Conservation (phyloP, 139 green algal species). For the Nannochloris sp. region DNA sequence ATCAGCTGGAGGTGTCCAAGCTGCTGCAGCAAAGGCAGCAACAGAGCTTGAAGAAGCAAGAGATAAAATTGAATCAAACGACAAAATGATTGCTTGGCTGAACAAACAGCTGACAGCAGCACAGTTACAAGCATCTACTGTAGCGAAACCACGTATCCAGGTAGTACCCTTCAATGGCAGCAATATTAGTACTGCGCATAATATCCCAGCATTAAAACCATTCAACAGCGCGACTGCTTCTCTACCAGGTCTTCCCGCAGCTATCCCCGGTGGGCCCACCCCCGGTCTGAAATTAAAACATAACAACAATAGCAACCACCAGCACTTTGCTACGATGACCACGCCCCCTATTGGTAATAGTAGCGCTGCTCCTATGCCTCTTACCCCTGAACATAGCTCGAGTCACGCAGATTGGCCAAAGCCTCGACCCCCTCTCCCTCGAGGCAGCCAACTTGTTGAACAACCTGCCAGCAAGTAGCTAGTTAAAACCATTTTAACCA, state of each 20-base stretch:
- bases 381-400: too few species aligned
- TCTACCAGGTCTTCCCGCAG: neutral
- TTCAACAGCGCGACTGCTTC: neutral
- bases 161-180: neutral
- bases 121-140: slow-evolving; percentile 36
- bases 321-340: too few species aligned
- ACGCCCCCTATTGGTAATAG: too few species aligned
- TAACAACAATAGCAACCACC: too few species aligned
- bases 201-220: neutral
- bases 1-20: neutral
- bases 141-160: neutral
- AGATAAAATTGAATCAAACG: slow-evolving; percentile 70
- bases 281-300: too few species aligned
- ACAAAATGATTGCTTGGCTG: slow-evolving; percentile 94
- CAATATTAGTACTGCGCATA: neutral
- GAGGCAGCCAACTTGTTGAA: too few species aligned
- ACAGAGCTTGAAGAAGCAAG: slow-evolving; percentile 55
- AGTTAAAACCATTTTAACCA: too few species aligned
- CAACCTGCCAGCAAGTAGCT: too few species aligned
- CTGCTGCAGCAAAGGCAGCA: slow-evolving; percentile 39
- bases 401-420: too few species aligned
- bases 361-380: too few species aligned
- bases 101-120: slow-evolving; percentile 82
- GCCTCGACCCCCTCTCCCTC: too few species aligned
- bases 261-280: neutral